Evolutionary conservation across 306 rosid genomes (phyloP).

Genomic region (Casuarina glauca): DNA sequence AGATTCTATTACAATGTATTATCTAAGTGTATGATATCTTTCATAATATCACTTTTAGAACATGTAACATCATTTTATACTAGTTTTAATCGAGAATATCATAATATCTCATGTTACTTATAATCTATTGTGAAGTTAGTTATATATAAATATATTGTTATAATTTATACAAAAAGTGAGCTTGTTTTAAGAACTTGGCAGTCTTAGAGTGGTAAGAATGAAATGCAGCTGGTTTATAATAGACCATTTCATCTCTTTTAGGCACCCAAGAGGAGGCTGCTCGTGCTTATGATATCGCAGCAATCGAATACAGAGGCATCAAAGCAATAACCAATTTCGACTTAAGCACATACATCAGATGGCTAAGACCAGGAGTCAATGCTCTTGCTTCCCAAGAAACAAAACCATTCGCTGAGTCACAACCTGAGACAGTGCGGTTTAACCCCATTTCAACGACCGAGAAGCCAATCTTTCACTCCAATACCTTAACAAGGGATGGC

Average conservation of each 20-base stretch:
- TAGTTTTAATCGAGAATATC: no score
- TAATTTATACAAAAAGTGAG: no score
- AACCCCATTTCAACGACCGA: conserved; percentile 28
- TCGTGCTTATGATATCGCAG: conserved; percentile 53
- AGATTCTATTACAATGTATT: no score
- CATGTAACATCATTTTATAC: no score
- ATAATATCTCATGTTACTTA: no score
- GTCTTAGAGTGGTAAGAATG: no score
- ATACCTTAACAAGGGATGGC: conserved; percentile 33
- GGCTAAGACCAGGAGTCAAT: conserved; percentile 43
- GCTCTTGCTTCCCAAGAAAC: conserved; percentile 38
- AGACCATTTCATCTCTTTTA: conserved; percentile 6
- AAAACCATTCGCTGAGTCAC: conserved; percentile 27
- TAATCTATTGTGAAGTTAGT: no score
- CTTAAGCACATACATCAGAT: conserved; percentile 47
- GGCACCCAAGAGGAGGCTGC: conserved; percentile 60
- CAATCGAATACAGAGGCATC: conserved; percentile 50
- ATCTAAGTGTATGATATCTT: no score
- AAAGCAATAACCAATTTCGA: conserved; percentile 52
- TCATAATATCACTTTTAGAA: no score
- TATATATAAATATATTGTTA: no score
- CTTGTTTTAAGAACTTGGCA: background rate
- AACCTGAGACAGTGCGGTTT: conserved; percentile 22
- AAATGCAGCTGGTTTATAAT: background rate
- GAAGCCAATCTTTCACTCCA: conserved; percentile 27